Base-by-base conservation (phyloP, 768 basidiomycete genomes). In the Multifurca ochricompacta region DNA sequence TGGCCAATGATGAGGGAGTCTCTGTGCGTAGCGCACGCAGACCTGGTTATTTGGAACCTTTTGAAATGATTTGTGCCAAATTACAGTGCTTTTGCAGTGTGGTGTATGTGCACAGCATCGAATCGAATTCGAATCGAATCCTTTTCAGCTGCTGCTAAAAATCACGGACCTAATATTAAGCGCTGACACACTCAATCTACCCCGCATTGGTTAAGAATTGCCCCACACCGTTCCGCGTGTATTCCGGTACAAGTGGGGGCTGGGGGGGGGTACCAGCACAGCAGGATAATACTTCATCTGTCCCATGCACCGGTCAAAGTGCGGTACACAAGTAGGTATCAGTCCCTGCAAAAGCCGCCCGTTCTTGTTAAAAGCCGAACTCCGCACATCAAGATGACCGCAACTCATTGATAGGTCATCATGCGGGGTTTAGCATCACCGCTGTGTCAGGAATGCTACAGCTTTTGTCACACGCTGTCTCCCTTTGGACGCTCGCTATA, bases 341-440 rank as follows among this genome's bases (percentile, higher is more conserved):
- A 32, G 16, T 11, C 18, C n/a, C 25, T 31, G 11, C 21, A n/a
- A n/a, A 18, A 21, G 39, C 18, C 53, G 32, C 47, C 30, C 39
- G 32, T 30, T 35, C 32, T 14, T 13, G 31, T 27, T 28, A 27
- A 48, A 48, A 19, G 32, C 53, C 53, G 53, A 43, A 54, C 19
- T 35, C 31, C 34, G 18, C 16, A 43, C 46, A 31, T 43, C 47
- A 48, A 49, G 28, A 18, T 21, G 18, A 42, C 30, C 30, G 14
- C 54, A 10, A 6, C 16, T 25, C 8, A 16, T 27, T 46, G 55
- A 52, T 52, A 23, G 50, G 56, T 41, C 32, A 57, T 57, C 56
- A 28, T 40, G 34, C 51, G 50, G 39, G 32, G 16, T 41, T 49
- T 48, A 19, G 30, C 44, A 23, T 31, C 45, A 6, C 47, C 3